These are phyloP conservation scores for Nothophaeocryptopus gaeumannii DNA, from an alignment of 2,329 filamentous ascomycete genomes.

Conservation along the genomic window DNA sequence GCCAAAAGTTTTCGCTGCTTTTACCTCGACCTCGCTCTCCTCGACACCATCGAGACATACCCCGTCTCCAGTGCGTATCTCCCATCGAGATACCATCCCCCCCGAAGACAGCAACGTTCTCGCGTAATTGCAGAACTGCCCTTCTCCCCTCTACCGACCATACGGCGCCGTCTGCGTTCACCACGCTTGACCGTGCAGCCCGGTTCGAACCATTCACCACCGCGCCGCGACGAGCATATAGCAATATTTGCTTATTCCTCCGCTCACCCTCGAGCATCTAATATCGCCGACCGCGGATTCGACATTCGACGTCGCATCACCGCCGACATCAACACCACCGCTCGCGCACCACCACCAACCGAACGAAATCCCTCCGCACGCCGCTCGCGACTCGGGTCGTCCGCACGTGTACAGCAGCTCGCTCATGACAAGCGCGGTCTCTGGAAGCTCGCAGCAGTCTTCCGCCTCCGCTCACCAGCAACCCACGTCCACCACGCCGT, in stretches of 20 bases:
- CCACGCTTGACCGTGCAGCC: not conserved
- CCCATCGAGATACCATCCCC: slow-evolving; percentile 7
- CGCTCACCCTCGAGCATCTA: slow-evolving; percentile 13
- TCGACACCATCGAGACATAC: slow-evolving; percentile 1
- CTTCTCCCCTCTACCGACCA: not conserved
- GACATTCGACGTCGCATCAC: slow-evolving; percentile 1
- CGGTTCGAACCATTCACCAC: not conserved
- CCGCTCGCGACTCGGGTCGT: slow-evolving; percentile 3
- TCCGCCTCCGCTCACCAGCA: too few relatives aligned
- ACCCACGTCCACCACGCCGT: slow-evolving; percentile 45
- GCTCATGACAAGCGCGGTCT: slow-evolving; percentile 63
- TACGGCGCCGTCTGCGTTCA: slow-evolving; percentile 3
- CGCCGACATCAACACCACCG: not conserved
- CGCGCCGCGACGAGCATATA: slow-evolving; percentile 3
- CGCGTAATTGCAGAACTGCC: slow-evolving; percentile 1
- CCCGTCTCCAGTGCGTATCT: slow-evolving; percentile 7
- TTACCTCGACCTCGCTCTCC: not conserved
- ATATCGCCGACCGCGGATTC: slow-evolving; percentile 4
- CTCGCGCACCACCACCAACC: not conserved
- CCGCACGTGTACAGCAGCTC: slow-evolving; percentile 10
- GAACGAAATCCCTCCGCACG: slow-evolving; percentile 1
- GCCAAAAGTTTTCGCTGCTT: too few relatives aligned
- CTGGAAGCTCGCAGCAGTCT: slow-evolving; percentile 48
- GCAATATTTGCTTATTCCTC: not conserved
- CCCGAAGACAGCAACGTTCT: slow-evolving; percentile 3